These are phyloP conservation scores for Uromyces viciae-fabae DNA, from an alignment of 1,284 basidiomycete species.

Conservation along the genomic window DNA sequence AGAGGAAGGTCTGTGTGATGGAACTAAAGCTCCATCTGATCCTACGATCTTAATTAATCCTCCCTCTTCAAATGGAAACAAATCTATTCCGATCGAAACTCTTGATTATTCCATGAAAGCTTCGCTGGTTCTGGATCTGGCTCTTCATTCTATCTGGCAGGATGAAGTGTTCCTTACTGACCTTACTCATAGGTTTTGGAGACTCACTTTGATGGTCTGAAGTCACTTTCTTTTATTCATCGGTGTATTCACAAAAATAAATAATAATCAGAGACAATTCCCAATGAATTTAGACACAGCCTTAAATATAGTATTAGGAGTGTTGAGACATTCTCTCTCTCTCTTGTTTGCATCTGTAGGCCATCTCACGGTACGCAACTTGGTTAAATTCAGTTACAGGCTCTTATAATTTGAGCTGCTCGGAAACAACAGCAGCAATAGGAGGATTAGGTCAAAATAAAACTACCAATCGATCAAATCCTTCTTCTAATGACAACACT, in stretches of 20 bases:
- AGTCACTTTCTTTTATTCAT: not conserved
- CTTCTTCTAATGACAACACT: slow-evolving; percentile 3
- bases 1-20: slow-evolving; percentile 27
- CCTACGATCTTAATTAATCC: not conserved
- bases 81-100: not conserved
- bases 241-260: no score
- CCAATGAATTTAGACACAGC: no score
- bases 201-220: slow-evolving; percentile 41
- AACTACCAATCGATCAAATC: slow-evolving; percentile 12
- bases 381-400: slow-evolving; percentile 25
- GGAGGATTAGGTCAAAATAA: not conserved
- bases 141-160: slow-evolving; percentile 27
- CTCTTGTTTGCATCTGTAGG: not conserved
- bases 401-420: not conserved
- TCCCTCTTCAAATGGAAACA: not conserved
- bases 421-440: not conserved
- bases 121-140: slow-evolving; percentile 12
- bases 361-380: slow-evolving; percentile 31
- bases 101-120: slow-evolving; percentile 20
- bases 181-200: slow-evolving; percentile 44
- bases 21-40: not conserved
- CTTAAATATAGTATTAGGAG: no score
- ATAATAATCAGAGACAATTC: no score
- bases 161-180: slow-evolving; percentile 39
- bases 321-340: not conserved